Percentiles rank a stretch among this genome's conserved stretches.
Conservation (phyloP, 129 eudicot species). For the Heracleum sosnowskyi region DNA sequence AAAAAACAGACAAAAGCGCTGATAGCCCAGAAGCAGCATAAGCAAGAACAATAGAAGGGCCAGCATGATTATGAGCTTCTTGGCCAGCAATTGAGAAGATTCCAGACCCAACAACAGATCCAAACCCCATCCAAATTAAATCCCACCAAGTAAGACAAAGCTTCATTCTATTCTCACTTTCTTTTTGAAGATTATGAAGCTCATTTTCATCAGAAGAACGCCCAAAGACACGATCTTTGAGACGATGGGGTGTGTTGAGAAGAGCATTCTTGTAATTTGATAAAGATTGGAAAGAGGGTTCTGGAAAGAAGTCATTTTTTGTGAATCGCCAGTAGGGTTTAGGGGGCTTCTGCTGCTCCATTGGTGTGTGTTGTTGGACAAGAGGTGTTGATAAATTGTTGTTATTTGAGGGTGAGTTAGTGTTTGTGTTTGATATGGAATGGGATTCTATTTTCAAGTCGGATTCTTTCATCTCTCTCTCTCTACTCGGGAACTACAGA, state of each 20-base stretch:
- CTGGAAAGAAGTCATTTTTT: conserved; percentile 8
- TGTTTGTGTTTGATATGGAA: neutral
- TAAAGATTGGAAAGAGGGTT: conserved; percentile 4
- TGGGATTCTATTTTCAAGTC: neutral
- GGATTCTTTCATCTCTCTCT: neutral
- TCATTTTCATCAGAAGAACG: neutral
- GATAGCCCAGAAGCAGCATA: conserved; percentile 8
- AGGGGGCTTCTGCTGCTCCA: neutral
- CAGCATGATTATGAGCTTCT: conserved; percentile 6
- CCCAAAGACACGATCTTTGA: neutral
- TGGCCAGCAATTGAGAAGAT: conserved; percentile 2
- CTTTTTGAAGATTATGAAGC: neutral
- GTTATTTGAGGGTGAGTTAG: neutral
- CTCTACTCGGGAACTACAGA: neutral
- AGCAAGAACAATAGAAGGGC: conserved; percentile 2
- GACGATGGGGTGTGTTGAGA: neutral
- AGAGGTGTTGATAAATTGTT: neutral
- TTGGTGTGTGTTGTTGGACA: neutral
- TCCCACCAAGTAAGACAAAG: conserved; percentile 8
- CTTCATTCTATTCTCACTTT: neutral
- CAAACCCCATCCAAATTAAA: conserved; percentile 5
- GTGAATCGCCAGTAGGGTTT: conserved; percentile 8
- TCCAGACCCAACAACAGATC: conserved; percentile 2
- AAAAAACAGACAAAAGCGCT: conserved; percentile 1
- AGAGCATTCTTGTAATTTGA: neutral